Base-by-base conservation (phyloP, 768 basidiomycete species). In the Filobasidium floriforme region DNA sequence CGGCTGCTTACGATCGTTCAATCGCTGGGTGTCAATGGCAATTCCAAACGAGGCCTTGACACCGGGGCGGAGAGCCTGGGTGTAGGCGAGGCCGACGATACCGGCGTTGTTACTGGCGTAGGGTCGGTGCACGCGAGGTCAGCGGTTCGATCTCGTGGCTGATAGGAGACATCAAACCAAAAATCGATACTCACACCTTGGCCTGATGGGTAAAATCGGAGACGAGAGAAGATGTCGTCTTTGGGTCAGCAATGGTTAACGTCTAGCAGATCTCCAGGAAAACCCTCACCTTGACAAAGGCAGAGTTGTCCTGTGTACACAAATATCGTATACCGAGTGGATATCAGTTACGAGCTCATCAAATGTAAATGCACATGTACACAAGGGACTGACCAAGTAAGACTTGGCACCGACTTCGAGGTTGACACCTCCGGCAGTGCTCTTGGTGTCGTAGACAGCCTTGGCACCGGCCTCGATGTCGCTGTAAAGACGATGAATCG, bases 391-490 rank as follows among this genome's bases (percentile, higher is more conserved):
- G 18, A 57, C 54, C 54, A 87, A 87, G 81, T 79, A 92, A 85
- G 89, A 87, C 84, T 98, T 98, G 74, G 90, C 85, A 77, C 94
- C 94, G 69, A 99, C 92, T 82, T 97, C 94, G 72, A 98, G 85
- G 62, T 84, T 85, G 74, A 97, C 89, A 79, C 87, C 88, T 66
- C 87, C 85, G 67, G 89, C 85, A 71, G 92, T 88, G 65, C 88
- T 83, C 83, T 94, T 94, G 81, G 88, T 84, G 82, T 97, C 92
- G 80, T 94, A 99, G 80, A 94, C 84, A 43, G 93, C 94, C 85
- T 79, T 77, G 69, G 77, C 75, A 70, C 72, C 73, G 63, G 72
- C 76, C 66, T 75, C 77, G 61, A 75, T 73, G 68, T 78, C 77
- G 71, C 76, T 78, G 64, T 73, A 76, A 22, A 5, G 46, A 49